Conservation (phyloP, 805 yeast species). For the Suhomyces kilbournensis region DNA sequence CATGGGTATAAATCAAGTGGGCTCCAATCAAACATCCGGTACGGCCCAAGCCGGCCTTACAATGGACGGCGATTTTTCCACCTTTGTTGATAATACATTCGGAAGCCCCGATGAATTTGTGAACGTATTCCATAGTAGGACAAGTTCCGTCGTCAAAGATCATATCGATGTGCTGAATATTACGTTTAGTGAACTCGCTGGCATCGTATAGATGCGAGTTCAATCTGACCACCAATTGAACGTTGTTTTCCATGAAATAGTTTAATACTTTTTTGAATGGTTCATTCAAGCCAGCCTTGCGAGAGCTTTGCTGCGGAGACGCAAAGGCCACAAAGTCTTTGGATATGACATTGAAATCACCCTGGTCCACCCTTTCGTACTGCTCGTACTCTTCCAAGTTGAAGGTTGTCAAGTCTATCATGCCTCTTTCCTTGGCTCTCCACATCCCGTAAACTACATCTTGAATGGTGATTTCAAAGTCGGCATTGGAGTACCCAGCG, state of each 20-base stretch:
- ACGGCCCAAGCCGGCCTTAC: slow-evolving; percentile 97
- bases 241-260: slow-evolving; percentile 69
- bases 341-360: slow-evolving; percentile 88
- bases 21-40: slow-evolving; percentile 98
- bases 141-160: slow-evolving; percentile 98
- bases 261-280: slow-evolving; percentile 80
- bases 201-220: slow-evolving; percentile 90
- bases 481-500: slow-evolving; percentile 96
- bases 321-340: slow-evolving; percentile 98
- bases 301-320: slow-evolving; percentile 72
- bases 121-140: slow-evolving; percentile 90
- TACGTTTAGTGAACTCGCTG: slow-evolving; percentile 74
- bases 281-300: slow-evolving; percentile 56
- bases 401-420: slow-evolving; percentile 82
- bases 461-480: slow-evolving; percentile 88
- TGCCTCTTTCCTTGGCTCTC: slow-evolving; percentile 92
- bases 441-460: slow-evolving; percentile 95
- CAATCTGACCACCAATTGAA: slow-evolving; percentile 84
- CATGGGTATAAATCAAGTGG: slow-evolving; percentile 91
- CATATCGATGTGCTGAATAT: slow-evolving; percentile 90
- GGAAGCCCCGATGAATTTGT: slow-evolving; percentile 90
- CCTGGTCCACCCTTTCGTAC: slow-evolving; percentile 94
- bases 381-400: slow-evolving; percentile 92
- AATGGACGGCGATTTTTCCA: slow-evolving; percentile 97
- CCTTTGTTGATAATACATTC: slow-evolving; percentile 82